Conservation (phyloP, 2,329 filamentous ascomycete species). For the Aspergillus sp. region DNA sequence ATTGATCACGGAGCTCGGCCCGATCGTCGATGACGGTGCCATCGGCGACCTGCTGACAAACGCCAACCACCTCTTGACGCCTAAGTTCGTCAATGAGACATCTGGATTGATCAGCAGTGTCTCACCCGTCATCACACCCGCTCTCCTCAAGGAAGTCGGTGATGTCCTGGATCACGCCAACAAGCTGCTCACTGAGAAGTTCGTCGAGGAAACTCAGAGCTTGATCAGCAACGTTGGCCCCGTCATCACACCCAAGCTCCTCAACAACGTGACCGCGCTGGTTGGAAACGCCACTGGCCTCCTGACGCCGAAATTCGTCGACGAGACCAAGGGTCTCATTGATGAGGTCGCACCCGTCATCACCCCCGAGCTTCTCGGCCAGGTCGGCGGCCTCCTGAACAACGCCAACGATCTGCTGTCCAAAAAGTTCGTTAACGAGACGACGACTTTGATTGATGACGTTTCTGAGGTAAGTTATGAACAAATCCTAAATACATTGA, state of each 20-base stretch:
- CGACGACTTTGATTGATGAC: conserved; percentile 27
- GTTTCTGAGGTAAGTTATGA: conserved; percentile 27
- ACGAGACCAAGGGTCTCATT: conserved; percentile 28
- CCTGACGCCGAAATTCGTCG: conserved; percentile 31
- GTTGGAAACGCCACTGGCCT: conserved; percentile 32
- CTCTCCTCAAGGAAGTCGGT: conserved; percentile 23
- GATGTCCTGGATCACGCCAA: conserved; percentile 24
- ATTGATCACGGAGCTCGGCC: conserved; percentile 18
- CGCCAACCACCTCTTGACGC: conserved; percentile 20
- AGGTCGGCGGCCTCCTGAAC: conserved; percentile 23
- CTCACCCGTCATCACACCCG: conserved; percentile 22
- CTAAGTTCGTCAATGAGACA: conserved; percentile 25
- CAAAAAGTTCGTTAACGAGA: conserved; percentile 28
- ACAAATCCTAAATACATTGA: not conserved
- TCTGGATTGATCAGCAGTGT: conserved; percentile 20
- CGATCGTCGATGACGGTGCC: conserved; percentile 6
- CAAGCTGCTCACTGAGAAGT: conserved; percentile 27
- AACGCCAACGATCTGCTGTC: conserved; percentile 21
- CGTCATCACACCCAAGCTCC: conserved; percentile 27
- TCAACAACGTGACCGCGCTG: conserved; percentile 28
- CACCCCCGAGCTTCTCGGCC: conserved; percentile 26
- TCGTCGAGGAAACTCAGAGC: conserved; percentile 25
- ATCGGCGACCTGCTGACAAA: conserved; percentile 18
- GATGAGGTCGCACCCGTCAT: conserved; percentile 29
- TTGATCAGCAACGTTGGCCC: conserved; percentile 23